Evolutionary conservation across 805 yeast species (phyloP), one percentile per base, ranked within the genome.

Genomic region (Starmerella sp.): DNA sequence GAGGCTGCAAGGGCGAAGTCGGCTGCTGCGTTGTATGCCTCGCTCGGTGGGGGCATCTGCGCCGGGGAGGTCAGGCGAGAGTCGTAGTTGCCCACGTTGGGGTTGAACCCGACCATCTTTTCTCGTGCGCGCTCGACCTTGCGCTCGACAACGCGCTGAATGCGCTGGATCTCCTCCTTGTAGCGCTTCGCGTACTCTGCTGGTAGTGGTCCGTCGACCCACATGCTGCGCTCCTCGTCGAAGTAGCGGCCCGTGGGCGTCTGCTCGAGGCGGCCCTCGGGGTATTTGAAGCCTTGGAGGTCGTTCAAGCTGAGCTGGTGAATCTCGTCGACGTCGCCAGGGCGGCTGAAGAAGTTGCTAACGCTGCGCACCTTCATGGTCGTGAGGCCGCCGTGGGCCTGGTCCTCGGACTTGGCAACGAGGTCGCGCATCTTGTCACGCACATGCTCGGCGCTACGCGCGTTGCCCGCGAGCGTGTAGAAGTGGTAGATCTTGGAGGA

Each of bases 401-500:
- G 39, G 42, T 54, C 58, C 17, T 43, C 28, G 10, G 55, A 47
- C 39, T 55, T 41, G 22, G 58, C 53, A 4, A 59, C 46, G 22
- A 59, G 48, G 22, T 59, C 62, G 6, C 62, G 51, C 57, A 59
- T 52, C 54, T 59, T 59, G 43, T 59, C 62, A 15, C 62, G 52
- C 7, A 59, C 62, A 44, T 59, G 62, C 48, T 59, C 62, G 28
- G 61, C 57, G 8, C 58, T 53, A 11, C 62, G 53, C 6, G 57
- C 53, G 14, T 34, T 31, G 17, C 37, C 55, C n/a, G 52, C 22
- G 5, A 17, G 30, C 7, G 48, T 29, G 49, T 59, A 59, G 55
- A 11, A 59, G 41, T 59, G 55, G 49, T 37, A 48, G n/a, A 59
- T 59, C 22, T 41, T 51, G 22, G 44, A 17, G 1, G 55, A 28